Conservation (phyloP, 352 stramenopile genomes). For the Phytophthora cactorum region DNA sequence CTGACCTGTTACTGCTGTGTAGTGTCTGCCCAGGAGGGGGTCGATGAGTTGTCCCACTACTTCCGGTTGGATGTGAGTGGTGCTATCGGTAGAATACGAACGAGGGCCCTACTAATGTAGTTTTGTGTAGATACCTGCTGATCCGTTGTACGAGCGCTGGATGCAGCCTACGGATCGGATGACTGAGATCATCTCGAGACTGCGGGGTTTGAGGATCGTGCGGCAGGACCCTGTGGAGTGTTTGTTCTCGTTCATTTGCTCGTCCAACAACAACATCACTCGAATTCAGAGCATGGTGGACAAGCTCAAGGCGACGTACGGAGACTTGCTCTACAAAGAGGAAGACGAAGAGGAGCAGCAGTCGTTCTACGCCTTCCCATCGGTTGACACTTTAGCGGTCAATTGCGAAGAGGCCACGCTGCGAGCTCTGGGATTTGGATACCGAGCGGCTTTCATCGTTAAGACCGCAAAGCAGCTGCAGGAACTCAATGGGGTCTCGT, state of each 20-base stretch:
- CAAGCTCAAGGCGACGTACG: slow-evolving; percentile 90
- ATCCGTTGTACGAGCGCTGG: slow-evolving; percentile 86
- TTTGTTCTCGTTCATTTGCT: slow-evolving; percentile 98
- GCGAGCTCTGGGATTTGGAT: slow-evolving; percentile 87
- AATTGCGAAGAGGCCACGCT: slow-evolving; percentile 88
- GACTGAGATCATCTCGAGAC: slow-evolving; percentile 64
- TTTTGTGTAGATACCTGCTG: slow-evolving; percentile 25
- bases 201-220: slow-evolving; percentile 92
- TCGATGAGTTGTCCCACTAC: slow-evolving; percentile 78
- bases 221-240: slow-evolving; percentile 96
- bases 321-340: slow-evolving; percentile 56
- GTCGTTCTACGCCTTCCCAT: slow-evolving; percentile 92
- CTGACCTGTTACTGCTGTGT: slow-evolving; percentile 4
- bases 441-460: slow-evolving; percentile 89
- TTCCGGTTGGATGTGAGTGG: slow-evolving; percentile 86
- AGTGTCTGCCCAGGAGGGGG: slow-evolving; percentile 50
- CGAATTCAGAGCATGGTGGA: slow-evolving; percentile 95
- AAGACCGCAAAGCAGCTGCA: slow-evolving; percentile 80
- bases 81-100: not conserved
- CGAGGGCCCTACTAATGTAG: slow-evolving; percentile 1
- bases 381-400: slow-evolving; percentile 67
- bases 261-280: slow-evolving; percentile 98
- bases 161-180: slow-evolving; percentile 63
- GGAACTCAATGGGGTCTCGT: slow-evolving; percentile 65
- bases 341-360: slow-evolving; percentile 5